A percentile compares a stretch with the other conserved stretches of the same genome.
Conservation (phyloP, 2,329 filamentous ascomycete species). For the Phyllosticta citribraziliensis region DNA sequence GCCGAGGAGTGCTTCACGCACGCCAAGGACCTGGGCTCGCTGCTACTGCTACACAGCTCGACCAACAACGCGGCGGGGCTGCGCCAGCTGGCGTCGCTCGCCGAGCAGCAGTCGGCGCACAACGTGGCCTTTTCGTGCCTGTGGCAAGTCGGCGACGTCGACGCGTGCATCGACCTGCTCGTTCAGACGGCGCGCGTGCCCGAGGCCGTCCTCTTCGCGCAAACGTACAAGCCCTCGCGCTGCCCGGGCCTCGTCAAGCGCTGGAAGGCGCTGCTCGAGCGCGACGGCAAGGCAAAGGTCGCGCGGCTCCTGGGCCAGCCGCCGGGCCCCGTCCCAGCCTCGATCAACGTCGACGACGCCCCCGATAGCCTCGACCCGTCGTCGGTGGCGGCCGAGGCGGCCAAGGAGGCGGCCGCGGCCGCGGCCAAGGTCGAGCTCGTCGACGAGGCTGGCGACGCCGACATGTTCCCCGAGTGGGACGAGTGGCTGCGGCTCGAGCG, state of each 20-base stretch:
- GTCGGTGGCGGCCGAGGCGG: constrained; percentile 44
- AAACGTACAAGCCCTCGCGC: constrained; percentile 86
- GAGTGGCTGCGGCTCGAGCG: constrained; percentile 75
- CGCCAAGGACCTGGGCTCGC: constrained; percentile 79
- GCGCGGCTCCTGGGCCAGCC: constrained; percentile 75
- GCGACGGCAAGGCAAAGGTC: constrained; percentile 75
- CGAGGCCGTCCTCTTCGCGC: constrained; percentile 83
- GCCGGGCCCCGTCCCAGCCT: constrained; percentile 27
- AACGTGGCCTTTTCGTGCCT: constrained; percentile 88
- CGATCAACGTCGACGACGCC: neutral
- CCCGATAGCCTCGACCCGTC: neutral
- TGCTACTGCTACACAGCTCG: constrained; percentile 80
- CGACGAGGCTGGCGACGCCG: constrained; percentile 55
- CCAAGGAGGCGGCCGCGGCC: neutral
- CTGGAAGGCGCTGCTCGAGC: constrained; percentile 81
- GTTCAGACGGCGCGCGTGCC: constrained; percentile 67
- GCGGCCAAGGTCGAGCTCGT: neutral
- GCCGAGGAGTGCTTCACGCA: constrained; percentile 90
- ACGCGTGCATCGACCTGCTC: constrained; percentile 71
- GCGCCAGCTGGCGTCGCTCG: constrained; percentile 60
- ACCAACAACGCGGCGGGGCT: constrained; percentile 72
- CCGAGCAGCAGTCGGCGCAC: constrained; percentile 66
- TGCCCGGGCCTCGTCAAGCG: constrained; percentile 56
- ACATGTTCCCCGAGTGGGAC: constrained; percentile 94
- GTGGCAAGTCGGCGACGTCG: constrained; percentile 78